Percentiles rank a stretch among this genome's conserved stretches.
These are phyloP conservation scores for Termitomyces sp. DNA, from an alignment of 768 basidiomycete genomes.

Conservation along the genomic window DNA sequence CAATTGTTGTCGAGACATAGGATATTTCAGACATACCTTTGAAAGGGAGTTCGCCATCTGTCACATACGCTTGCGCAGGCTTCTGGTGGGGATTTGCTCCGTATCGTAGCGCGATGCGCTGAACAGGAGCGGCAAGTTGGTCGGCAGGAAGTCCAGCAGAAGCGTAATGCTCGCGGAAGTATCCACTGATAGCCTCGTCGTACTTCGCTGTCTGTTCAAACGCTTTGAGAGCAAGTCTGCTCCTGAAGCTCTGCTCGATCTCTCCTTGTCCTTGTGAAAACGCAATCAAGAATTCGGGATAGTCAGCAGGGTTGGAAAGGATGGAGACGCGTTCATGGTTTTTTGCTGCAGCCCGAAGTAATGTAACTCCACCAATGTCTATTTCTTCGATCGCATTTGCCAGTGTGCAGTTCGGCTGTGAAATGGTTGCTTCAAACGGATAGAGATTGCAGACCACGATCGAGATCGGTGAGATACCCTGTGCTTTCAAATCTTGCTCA, in stretches of 20 bases:
- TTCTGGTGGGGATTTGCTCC: slow-evolving; percentile 99
- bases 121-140: slow-evolving; percentile 64
- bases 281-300: slow-evolving; percentile 72
- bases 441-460: slow-evolving; percentile 99
- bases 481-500: slow-evolving; percentile 76
- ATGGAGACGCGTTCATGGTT: slow-evolving; percentile 93
- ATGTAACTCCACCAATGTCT: slow-evolving; percentile 97
- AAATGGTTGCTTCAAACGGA: slow-evolving; percentile 90
- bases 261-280: slow-evolving; percentile 76
- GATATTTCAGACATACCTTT: slow-evolving; percentile 53
- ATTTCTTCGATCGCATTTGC: slow-evolving; percentile 95
- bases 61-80: slow-evolving; percentile 94
- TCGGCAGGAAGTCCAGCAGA: slow-evolving; percentile 68
- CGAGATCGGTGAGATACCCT: slow-evolving; percentile 87
- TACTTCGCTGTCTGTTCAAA: slow-evolving; percentile 96
- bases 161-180: slow-evolving; percentile 96
- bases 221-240: slow-evolving; percentile 89
- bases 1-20: background rate
- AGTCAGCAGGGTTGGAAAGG: slow-evolving; percentile 87
- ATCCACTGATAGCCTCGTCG: slow-evolving; percentile 92
- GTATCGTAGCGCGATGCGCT: slow-evolving; percentile 85
- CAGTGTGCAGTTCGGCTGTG: slow-evolving; percentile 85
- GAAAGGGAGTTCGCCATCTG: slow-evolving; percentile 88
- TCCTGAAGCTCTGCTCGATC: slow-evolving; percentile 67
- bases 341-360: slow-evolving; percentile 96